Percentiles rank a stretch among this genome's conserved stretches.
These are phyloP conservation scores for Mrakia frigida DNA, from an alignment of 768 basidiomycete genomes.

Conservation along the genomic window DNA sequence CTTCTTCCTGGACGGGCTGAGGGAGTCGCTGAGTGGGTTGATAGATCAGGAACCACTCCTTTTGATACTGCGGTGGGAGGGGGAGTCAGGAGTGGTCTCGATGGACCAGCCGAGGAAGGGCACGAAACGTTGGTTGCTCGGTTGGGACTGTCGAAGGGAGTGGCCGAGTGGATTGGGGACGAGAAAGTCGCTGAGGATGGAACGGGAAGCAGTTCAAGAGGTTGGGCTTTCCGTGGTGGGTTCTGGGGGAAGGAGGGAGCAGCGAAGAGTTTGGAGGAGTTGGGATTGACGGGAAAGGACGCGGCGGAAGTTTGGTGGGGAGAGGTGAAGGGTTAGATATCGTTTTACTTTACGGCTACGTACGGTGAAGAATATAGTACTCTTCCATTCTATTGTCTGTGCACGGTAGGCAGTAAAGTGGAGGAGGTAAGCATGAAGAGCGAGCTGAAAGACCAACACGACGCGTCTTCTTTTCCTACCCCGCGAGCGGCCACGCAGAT, in stretches of 20 bases:
- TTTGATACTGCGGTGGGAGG: too few relatives aligned
- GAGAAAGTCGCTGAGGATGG: not conserved
- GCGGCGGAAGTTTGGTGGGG: slow-evolving; percentile 20
- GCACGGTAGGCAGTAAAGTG: too few relatives aligned
- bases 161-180: slow-evolving; percentile 7
- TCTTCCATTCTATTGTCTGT: too few relatives aligned
- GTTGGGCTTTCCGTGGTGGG: slow-evolving; percentile 5
- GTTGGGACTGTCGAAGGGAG: not conserved
- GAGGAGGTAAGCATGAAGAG: too few relatives aligned
- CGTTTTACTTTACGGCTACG: too few relatives aligned
- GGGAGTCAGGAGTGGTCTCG: not conserved
- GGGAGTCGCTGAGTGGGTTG: slow-evolving; percentile 8
- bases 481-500: too few relatives aligned
- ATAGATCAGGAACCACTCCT: too few relatives aligned
- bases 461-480: not conserved
- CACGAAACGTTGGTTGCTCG: too few relatives aligned
- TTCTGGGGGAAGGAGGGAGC: slow-evolving; percentile 16
- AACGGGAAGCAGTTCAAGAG: not conserved
- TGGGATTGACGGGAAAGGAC: slow-evolving; percentile 4
- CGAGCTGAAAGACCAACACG: not conserved
- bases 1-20: not conserved
- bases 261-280: slow-evolving; percentile 7
- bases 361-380: too few relatives aligned
- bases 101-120: not conserved
- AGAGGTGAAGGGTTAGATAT: not conserved